Conservation (phyloP, 768 basidiomycete genomes). For the Pulveroboletus ravenelii region DNA sequence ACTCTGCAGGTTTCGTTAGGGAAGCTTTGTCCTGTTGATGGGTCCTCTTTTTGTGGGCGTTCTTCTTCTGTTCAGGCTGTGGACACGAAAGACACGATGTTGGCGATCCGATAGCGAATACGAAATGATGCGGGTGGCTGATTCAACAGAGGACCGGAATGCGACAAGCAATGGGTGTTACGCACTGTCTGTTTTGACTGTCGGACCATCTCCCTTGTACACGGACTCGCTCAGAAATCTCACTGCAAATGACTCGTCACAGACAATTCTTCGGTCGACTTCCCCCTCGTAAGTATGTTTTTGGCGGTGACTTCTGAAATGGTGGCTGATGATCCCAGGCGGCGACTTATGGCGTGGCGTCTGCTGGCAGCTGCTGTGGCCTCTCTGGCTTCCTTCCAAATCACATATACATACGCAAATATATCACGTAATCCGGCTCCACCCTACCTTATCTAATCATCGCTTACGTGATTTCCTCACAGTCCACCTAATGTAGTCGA, state of each 20-base stretch:
- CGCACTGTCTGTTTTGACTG: constrained; percentile 34
- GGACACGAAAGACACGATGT: constrained; percentile 4
- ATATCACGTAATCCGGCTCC: constrained; percentile 22
- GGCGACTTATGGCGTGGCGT: constrained; percentile 26
- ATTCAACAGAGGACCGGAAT: constrained; percentile 16
- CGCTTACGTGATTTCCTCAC: too few species aligned
- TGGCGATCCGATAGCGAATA: constrained; percentile 3
- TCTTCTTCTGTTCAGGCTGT: constrained; percentile 41
- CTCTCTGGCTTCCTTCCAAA: neutral
- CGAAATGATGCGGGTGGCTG: constrained; percentile 15
- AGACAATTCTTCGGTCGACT: constrained; percentile 1
- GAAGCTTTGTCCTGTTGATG: constrained; percentile 40
- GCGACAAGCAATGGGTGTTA: constrained; percentile 13
- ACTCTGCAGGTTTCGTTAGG: constrained; percentile 46
- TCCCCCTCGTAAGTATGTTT: constrained; percentile 1
- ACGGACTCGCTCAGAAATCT: constrained; percentile 16
- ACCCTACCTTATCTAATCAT: neutral
- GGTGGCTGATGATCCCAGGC: constrained; percentile 28
- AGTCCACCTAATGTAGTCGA: too few species aligned
- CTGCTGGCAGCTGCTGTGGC: constrained; percentile 15
- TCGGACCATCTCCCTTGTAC: constrained; percentile 25
- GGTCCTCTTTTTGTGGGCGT: constrained; percentile 37
- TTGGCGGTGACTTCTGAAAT: constrained; percentile 16
- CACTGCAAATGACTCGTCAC: constrained; percentile 2
- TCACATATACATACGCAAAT: constrained; percentile 19